A percentile compares a stretch with the other conserved stretches of the same genome.
Conservation (phyloP, 495 filamentous ascomycete species). For the Penicillium taxi region DNA sequence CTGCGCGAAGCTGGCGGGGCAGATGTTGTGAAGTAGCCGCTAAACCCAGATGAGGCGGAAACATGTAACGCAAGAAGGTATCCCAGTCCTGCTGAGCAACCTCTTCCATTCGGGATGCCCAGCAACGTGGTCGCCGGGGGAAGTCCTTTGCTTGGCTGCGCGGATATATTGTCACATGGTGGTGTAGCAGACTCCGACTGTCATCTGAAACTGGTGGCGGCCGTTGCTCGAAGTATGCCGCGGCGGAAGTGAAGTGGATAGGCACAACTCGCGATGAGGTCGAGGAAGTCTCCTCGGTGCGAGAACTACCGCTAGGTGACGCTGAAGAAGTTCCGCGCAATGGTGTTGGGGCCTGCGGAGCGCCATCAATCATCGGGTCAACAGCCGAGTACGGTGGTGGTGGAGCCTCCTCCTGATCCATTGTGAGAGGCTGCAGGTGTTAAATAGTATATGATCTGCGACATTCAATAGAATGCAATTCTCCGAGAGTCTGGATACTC, state of each 20-base stretch:
- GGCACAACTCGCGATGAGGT: slow-evolving; percentile 15
- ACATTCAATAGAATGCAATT: slow-evolving; percentile 6
- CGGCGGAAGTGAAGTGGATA: slow-evolving; percentile 35
- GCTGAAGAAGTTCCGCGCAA: slow-evolving; percentile 14
- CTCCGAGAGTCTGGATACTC: slow-evolving; percentile 10
- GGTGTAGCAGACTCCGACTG: slow-evolving; percentile 22
- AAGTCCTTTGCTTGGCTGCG: slow-evolving; percentile 42
- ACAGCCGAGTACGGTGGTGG: slow-evolving; percentile 41
- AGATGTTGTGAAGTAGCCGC: slow-evolving; percentile 34
- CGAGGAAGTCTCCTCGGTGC: slow-evolving; percentile 5
- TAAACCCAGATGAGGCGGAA: slow-evolving; percentile 35
- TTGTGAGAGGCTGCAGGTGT: slow-evolving; percentile 7
- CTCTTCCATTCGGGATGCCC: slow-evolving; percentile 30
- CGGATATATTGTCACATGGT: slow-evolving; percentile 39
- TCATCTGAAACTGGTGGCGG: slow-evolving; percentile 20
- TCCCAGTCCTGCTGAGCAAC: slow-evolving; percentile 46
- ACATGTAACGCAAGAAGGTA: slow-evolving; percentile 42
- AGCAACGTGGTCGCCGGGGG: slow-evolving; percentile 37
- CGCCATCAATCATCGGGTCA: slow-evolving; percentile 28
- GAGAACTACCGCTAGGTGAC: slow-evolving; percentile 15
- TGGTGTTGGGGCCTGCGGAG: slow-evolving; percentile 14
- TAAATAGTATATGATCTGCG: slow-evolving; percentile 1
- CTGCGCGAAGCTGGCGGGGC: slow-evolving; percentile 33
- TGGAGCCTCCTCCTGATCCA: slow-evolving; percentile 39
- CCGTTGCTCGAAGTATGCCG: slow-evolving; percentile 39